A percentile compares a stretch with the other conserved stretches of the same genome.
Evolutionary conservation across 306 rosid species (phyloP).

Genomic region (Glycine latifolia): DNA sequence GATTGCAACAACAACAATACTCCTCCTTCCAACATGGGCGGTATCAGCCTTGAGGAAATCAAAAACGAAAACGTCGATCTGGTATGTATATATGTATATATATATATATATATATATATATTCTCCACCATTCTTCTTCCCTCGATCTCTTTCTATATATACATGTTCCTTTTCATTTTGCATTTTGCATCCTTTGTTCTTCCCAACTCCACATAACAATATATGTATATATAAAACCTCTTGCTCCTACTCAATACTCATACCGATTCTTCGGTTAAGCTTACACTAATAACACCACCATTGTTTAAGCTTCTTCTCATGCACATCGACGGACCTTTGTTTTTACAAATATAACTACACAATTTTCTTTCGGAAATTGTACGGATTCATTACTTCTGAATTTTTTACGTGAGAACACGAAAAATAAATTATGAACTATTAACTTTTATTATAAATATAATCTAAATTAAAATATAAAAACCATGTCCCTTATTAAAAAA

Average conservation of each 20-base stretch:
- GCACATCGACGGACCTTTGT: neutral
- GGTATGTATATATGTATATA: conserved; percentile 45
- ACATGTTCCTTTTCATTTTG: too few relatives aligned
- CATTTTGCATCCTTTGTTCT: too few relatives aligned
- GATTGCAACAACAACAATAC: neutral
- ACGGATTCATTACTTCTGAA: too few relatives aligned
- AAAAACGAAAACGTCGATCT: conserved; percentile 91
- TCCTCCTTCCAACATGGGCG: conserved; percentile 57
- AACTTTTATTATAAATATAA: neutral
- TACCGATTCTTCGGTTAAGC: neutral
- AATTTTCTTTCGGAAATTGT: too few relatives aligned
- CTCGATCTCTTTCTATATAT: too few relatives aligned
- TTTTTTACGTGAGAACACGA: too few relatives aligned
- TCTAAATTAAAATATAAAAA: neutral
- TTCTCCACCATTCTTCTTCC: too few relatives aligned
- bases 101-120: too few relatives aligned
- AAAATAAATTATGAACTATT: neutral
- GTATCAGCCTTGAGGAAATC: conserved; percentile 86
- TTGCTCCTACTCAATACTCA: neutral
- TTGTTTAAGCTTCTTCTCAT: neutral
- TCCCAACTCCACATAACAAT: too few relatives aligned
- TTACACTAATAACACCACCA: neutral
- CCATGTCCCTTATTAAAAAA: neutral
- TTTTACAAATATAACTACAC: too few relatives aligned
- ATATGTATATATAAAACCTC: neutral